A percentile compares a stretch with the other conserved stretches of the same genome.
phyloP scores from a whole-genome alignment of 2,329 filamentous ascomycete genomes.

The Bipolaris gigantea region DNA sequence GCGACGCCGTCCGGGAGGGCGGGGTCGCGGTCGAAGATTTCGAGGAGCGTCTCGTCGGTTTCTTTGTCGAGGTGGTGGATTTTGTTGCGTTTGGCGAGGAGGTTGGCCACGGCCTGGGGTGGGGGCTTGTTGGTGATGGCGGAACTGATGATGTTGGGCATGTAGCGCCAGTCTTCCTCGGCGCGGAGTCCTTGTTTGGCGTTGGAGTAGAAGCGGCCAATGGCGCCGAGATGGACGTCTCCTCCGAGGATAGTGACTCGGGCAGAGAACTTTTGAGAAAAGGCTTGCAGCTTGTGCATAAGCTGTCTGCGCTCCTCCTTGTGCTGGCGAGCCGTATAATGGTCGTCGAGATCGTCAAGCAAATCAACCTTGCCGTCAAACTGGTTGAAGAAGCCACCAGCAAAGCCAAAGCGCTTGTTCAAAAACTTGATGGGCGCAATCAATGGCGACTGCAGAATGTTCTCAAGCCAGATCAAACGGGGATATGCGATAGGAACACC shows the following conservation, averaged over 20 bases:
- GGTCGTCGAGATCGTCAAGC: constrained; percentile 66
- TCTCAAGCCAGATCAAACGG: constrained; percentile 94
- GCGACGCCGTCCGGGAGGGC: constrained; percentile 27
- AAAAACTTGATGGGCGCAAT: constrained; percentile 87
- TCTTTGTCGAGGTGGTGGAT: constrained; percentile 65
- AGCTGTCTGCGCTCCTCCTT: constrained; percentile 82
- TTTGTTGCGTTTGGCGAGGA: constrained; percentile 65
- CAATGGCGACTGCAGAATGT: constrained; percentile 81
- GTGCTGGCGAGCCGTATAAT: constrained; percentile 88
- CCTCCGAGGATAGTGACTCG: constrained; percentile 66
- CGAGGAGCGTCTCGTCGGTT: constrained; percentile 66
- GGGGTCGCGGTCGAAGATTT: constrained; percentile 64
- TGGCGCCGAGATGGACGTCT: constrained; percentile 65
- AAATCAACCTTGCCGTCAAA: constrained; percentile 79
- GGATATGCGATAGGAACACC: constrained; percentile 72
- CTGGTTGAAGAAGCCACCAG: constrained; percentile 85
- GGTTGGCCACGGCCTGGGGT: constrained; percentile 65
- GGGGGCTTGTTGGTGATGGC: constrained; percentile 71
- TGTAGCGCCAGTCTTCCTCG: constrained; percentile 64
- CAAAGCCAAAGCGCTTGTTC: constrained; percentile 86
- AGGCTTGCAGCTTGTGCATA: constrained; percentile 64
- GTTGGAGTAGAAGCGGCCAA: constrained; percentile 67
- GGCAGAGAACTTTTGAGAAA: constrained; percentile 58
- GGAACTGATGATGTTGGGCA: constrained; percentile 65
- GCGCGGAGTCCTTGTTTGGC: constrained; percentile 56